Conservation (phyloP, 2,329 filamentous ascomycete genomes). For the Apiospora kogelbergensis region DNA sequence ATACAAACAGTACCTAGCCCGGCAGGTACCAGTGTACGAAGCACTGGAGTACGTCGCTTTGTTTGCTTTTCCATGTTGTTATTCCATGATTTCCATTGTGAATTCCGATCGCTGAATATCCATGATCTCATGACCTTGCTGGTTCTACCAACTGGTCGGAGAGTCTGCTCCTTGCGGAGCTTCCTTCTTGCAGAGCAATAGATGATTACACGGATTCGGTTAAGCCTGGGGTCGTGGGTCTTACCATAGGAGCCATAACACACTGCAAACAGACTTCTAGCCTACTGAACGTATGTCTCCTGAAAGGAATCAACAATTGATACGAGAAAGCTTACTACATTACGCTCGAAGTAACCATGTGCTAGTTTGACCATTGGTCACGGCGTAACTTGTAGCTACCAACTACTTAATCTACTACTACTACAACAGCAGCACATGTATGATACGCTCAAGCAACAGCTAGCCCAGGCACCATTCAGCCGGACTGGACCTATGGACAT, state of each 20-base stretch:
- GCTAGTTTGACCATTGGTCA: not conserved
- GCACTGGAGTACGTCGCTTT: not conserved
- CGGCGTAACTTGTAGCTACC: not conserved
- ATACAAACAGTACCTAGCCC: not conserved
- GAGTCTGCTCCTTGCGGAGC: not conserved
- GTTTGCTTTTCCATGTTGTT: slow-evolving; percentile 2
- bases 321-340: not conserved
- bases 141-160: not conserved
- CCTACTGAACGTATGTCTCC: not conserved
- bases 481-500: not conserved
- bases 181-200: not conserved
- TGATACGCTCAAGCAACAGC: not conserved
- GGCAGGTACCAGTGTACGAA: not conserved
- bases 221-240: too few relatives aligned
- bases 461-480: not conserved
- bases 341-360: not conserved
- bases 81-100: slow-evolving; percentile 6
- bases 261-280: not conserved
- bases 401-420: not conserved
- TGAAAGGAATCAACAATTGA: not conserved
- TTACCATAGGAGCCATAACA: not conserved
- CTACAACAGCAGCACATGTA: too few relatives aligned
- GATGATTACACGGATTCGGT: not conserved
- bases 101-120: slow-evolving; percentile 1
- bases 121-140: slow-evolving; percentile 9